These are phyloP conservation scores for Pontederia paniculata DNA, from an alignment of 176 grass and related monocot species.

Conservation along the genomic window DNA sequence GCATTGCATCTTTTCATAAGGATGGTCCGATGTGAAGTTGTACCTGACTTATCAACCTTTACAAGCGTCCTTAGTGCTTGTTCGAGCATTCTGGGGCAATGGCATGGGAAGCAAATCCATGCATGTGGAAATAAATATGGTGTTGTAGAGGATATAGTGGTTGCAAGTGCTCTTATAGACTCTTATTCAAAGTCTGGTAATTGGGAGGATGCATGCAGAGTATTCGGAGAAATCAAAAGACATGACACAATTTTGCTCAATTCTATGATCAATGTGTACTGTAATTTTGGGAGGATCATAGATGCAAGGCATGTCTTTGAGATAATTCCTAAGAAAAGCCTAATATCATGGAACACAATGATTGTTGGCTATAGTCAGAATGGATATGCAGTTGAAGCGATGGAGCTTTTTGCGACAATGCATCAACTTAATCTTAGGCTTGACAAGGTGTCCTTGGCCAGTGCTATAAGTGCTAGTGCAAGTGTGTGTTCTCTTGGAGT, in stretches of 20 bases:
- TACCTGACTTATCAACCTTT: constrained; percentile 43
- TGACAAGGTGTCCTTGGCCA: constrained; percentile 53
- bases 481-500: constrained; percentile 48
- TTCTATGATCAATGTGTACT: constrained; percentile 61
- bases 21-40: constrained; percentile 27
- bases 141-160: constrained; percentile 30
- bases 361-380: constrained; percentile 61
- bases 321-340: constrained; percentile 37
- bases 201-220: constrained; percentile 60
- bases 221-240: constrained; percentile 35
- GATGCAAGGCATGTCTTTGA: constrained; percentile 44
- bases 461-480: constrained; percentile 50
- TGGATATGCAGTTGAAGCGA: constrained; percentile 37
- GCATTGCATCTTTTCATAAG: constrained; percentile 32
- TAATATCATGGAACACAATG: constrained; percentile 76
- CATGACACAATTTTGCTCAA: constrained; percentile 57
- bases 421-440: constrained; percentile 30
- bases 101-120: constrained; percentile 34
- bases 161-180: constrained; percentile 59
- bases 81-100: constrained; percentile 19
- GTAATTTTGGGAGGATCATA: constrained; percentile 36
- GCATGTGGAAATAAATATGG: constrained; percentile 36
- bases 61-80: constrained; percentile 35
- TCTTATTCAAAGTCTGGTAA: constrained; percentile 58
- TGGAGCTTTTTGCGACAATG: constrained; percentile 40